Evolutionary conservation across 495 filamentous ascomycete species (phyloP).

Genomic region (Aspergillus heteromorphus): DNA sequence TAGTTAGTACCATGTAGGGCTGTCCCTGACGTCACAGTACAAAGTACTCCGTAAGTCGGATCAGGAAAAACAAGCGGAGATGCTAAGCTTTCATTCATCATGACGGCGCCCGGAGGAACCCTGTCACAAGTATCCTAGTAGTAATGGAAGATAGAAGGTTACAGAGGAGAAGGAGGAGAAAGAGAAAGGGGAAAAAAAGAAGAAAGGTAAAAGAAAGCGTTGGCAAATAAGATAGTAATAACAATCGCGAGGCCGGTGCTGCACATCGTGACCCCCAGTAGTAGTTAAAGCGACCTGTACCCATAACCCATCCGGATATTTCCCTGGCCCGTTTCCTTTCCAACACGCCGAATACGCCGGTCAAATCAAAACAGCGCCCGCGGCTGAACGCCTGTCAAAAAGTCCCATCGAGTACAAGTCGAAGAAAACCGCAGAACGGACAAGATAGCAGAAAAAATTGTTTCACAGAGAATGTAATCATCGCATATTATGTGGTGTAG

Average conservation of each 20-base stretch:
- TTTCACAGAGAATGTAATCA: conserved; percentile 2
- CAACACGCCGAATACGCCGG: conserved; percentile 32
- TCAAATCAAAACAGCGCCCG: conserved; percentile 12
- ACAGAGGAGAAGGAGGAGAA: not conserved
- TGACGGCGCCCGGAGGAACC: not conserved
- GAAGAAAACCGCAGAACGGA: conserved; percentile 5
- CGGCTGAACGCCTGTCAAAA: conserved; percentile 16
- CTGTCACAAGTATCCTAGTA: not conserved
- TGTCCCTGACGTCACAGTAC: not conserved
- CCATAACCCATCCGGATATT: conserved; percentile 27
- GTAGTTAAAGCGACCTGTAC: conserved; percentile 8
- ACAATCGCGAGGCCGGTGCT: conserved; percentile 23
- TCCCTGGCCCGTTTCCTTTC: conserved; percentile 23
- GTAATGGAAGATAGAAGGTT: too few relatives aligned
- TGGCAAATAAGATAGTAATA: too few relatives aligned
- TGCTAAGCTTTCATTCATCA: conserved; percentile 2
- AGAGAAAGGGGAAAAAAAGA: conserved; percentile 1
- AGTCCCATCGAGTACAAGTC: conserved; percentile 21
- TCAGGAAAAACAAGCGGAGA: not conserved
- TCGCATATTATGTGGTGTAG: not conserved
- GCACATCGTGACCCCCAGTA: conserved; percentile 8
- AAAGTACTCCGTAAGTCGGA: not conserved
- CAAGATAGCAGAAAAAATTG: conserved; percentile 5
- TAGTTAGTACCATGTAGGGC: not conserved
- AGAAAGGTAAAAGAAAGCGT: too few relatives aligned